These are phyloP conservation scores for Centaurea solstitialis DNA, from an alignment of 129 eudicot species.

Conservation along the genomic window DNA sequence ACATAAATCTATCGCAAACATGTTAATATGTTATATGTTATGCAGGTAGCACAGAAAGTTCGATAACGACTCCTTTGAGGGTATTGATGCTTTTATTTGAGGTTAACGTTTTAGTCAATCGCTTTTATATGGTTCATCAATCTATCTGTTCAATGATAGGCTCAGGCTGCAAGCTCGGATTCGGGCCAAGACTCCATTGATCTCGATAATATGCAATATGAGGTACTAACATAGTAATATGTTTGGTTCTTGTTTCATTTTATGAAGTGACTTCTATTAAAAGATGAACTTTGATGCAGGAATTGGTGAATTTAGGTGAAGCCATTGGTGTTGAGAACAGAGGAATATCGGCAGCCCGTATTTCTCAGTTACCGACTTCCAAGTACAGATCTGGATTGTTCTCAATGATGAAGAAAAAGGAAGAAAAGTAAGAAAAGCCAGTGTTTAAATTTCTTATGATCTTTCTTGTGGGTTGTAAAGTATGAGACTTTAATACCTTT, in stretches of 20 bases:
- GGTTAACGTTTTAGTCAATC: not conserved
- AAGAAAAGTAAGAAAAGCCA: slow-evolving; percentile 55
- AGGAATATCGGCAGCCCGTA: slow-evolving; percentile 56
- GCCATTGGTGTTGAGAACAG: slow-evolving; percentile 64
- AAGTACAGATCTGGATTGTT: slow-evolving; percentile 58
- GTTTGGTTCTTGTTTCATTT: not conserved
- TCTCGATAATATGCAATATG: slow-evolving; percentile 83
- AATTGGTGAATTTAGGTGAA: slow-evolving; percentile 65
- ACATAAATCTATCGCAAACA: not conserved
- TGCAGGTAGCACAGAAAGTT: slow-evolving; percentile 45
- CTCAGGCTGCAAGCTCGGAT: slow-evolving; percentile 43
- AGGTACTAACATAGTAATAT: slow-evolving; percentile 56
- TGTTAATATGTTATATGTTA: not conserved
- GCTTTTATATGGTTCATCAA: not conserved
- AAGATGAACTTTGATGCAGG: slow-evolving; percentile 34
- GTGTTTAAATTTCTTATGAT: not conserved
- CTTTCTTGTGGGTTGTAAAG: slow-evolving; percentile 1
- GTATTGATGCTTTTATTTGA: slow-evolving; percentile 23
- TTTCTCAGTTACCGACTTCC: slow-evolving; percentile 64
- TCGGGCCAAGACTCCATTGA: slow-evolving; percentile 57
- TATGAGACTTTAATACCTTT: not conserved
- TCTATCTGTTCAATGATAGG: slow-evolving; percentile 12
- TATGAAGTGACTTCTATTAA: not conserved
- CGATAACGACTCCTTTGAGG: slow-evolving; percentile 49
- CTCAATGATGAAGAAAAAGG: slow-evolving; percentile 60